phyloP scores from a whole-genome alignment of 139 green algal genomes.

The Tetraselmis chui region DNA sequence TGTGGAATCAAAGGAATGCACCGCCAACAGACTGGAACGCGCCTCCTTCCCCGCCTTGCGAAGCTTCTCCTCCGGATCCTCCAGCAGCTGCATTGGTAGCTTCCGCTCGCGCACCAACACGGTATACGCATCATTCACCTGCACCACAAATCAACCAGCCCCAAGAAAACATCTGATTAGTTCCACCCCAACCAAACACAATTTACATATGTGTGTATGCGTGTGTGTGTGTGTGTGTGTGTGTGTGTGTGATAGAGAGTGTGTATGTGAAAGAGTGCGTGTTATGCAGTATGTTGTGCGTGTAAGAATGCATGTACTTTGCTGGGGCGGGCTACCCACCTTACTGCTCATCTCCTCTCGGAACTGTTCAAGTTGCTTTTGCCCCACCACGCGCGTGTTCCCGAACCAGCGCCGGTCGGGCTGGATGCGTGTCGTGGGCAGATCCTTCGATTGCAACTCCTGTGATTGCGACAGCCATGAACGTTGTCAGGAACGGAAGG shows the following conservation, averaged over 20 bases:
- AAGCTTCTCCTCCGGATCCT: not conserved
- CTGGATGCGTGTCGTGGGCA: slow-evolving; percentile 93
- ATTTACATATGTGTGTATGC: no score
- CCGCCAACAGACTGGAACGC: slow-evolving; percentile 66
- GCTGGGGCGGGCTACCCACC: no score
- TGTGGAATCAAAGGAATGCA: slow-evolving; percentile 72
- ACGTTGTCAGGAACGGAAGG: no score
- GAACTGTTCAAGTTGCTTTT: slow-evolving; percentile 94
- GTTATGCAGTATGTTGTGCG: no score
- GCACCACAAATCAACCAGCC: no score
- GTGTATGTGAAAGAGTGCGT: not conserved
- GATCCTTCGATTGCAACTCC: slow-evolving; percentile 87
- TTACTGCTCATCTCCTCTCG: slow-evolving; percentile 89
- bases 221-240: no score
- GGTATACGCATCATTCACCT: slow-evolving; percentile 82
- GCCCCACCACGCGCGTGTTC: slow-evolving; percentile 94
- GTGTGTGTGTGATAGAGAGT: no score
- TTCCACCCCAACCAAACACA: no score
- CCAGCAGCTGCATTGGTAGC: slow-evolving; percentile 68
- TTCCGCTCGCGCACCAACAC: slow-evolving; percentile 94
- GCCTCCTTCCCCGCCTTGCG: slow-evolving; percentile 25
- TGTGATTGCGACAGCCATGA: no score
- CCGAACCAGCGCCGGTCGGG: slow-evolving; percentile 94
- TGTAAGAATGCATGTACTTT: no score
- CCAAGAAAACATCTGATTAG: no score